Evolutionary conservation across 75 land plant species (phyloP), one percentile per base, ranked within the genome.

Genomic region (Pinus tabuliformis): DNA sequence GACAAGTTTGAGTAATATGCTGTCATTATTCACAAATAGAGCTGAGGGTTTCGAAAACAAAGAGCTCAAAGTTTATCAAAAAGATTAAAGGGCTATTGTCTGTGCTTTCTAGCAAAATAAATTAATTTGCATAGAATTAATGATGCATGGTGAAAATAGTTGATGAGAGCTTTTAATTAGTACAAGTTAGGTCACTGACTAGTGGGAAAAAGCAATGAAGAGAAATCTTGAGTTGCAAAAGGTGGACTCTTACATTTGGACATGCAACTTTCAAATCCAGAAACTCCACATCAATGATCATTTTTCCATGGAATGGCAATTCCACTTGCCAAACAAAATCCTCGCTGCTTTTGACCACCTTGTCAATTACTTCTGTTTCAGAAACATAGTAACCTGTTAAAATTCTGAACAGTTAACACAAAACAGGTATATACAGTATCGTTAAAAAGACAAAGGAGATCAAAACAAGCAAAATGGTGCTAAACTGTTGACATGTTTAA

Each of bases 301-400:
- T 80, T 74, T 85, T 94, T 28, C 95, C 95, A 70, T 85, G 78
- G 68, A 90, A 70, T 5, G 87, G 81, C 62, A 78, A 77, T 71
- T 94, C 95, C 37, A 94, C 72, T n/a, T 85, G 81, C 97, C 97
- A 94, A 26, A 91, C 90, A 77, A 92, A 92, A 79, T 92, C 91
- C 57, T 92, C 93, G 82, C 74, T 85, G 75, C 57, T 90, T 76
- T 86, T 91, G 12, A 90, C 80, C 70, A 79, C 78, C 81, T 83
- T 94, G 77, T 94, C 92, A 75, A 59, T 79, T 52, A 86, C 75
- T 81, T 77, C 80, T 72, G 37, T 54, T 33, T 21, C 59, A 28
- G 62, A 79, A 62, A 58, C 52, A 56, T 54, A 73, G 16, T 3
- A 52, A 17, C 30, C 16, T 49, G 12, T 49, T 18, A 17, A 72